Evolutionary conservation across 768 basidiomycete genomes (phyloP).

Genomic region (Candolleomyces aberdarensis): DNA sequence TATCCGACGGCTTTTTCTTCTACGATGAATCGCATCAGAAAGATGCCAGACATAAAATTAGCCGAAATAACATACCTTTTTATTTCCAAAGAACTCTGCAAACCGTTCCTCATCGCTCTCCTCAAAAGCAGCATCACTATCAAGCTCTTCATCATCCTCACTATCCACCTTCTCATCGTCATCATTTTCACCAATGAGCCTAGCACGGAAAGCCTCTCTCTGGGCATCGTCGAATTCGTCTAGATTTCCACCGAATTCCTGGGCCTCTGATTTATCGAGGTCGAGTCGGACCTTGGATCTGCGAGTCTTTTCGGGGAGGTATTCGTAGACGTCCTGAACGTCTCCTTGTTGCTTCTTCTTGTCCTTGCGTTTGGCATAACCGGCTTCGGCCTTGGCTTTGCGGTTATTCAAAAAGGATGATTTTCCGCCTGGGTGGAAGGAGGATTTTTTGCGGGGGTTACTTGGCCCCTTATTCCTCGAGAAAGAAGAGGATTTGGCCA

Average conservation of each 20-base stretch:
- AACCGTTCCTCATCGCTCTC: constrained; percentile 80
- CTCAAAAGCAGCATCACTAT: constrained; percentile 81
- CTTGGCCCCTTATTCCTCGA: too few species aligned
- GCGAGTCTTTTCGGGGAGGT: constrained; percentile 2
- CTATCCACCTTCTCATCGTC: constrained; percentile 56
- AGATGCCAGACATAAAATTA: constrained; percentile 1
- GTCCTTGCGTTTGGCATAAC: constrained; percentile 5
- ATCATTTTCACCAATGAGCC: constrained; percentile 50
- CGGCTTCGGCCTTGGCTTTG: constrained; percentile 8
- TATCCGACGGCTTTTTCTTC: constrained; percentile 27
- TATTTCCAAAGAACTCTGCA: constrained; percentile 53
- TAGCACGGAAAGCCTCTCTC: constrained; percentile 22
- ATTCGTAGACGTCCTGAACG: constrained; percentile 8
- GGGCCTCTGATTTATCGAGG: constrained; percentile 3
- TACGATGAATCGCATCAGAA: constrained; percentile 7
- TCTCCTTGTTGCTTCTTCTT: constrained; percentile 3
- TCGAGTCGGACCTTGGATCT: constrained; percentile 6
- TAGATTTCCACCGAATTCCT: constrained; percentile 5
- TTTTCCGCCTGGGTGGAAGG: neutral
- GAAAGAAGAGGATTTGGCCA: too few species aligned
- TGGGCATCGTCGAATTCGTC: constrained; percentile 4
- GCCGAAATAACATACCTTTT: constrained; percentile 32
- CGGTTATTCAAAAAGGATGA: constrained; percentile 1
- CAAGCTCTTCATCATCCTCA: constrained; percentile 82
- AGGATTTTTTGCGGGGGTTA: neutral